phyloP scores from a whole-genome alignment of 257 asterid genomes.

The Capsicum chinense region DNA sequence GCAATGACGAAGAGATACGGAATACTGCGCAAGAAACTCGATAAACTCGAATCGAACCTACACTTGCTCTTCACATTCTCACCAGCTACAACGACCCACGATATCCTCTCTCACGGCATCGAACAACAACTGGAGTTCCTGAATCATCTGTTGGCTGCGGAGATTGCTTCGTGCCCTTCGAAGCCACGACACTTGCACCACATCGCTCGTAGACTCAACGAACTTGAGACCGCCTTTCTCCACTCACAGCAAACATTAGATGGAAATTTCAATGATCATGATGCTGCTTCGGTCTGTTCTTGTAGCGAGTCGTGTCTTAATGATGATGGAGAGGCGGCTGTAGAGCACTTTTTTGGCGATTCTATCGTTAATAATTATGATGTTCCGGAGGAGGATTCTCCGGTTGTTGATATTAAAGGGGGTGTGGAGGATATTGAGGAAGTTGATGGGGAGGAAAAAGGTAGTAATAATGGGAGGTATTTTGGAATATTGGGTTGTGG shows the following conservation, averaged over 20 bases:
- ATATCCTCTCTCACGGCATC: slow-evolving; percentile 28
- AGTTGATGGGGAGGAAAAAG: slow-evolving; percentile 2
- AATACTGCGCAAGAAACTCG: slow-evolving; percentile 57
- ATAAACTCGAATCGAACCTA: slow-evolving; percentile 59
- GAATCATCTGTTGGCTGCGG: slow-evolving; percentile 37
- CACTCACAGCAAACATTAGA: not conserved
- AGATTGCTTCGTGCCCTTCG: slow-evolving; percentile 32
- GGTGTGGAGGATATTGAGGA: not conserved
- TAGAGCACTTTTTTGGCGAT: not conserved
- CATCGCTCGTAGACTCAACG: slow-evolving; percentile 32
- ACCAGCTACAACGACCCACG: slow-evolving; percentile 28
- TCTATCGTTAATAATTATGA: slow-evolving; percentile 20
- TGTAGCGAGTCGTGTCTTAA: slow-evolving; percentile 29
- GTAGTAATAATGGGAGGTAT: not conserved
- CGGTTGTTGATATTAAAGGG: not conserved
- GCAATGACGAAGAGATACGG: slow-evolving; percentile 37
- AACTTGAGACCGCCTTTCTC: slow-evolving; percentile 31
- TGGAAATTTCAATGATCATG: not conserved
- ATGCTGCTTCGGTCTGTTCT: slow-evolving; percentile 36
- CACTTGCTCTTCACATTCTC: slow-evolving; percentile 41
- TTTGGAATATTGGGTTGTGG: slow-evolving; percentile 29
- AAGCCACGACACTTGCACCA: slow-evolving; percentile 34
- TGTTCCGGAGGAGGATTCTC: not conserved
- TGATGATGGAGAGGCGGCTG: slow-evolving; percentile 24
- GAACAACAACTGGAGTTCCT: slow-evolving; percentile 33